Conservation (phyloP, 1,139 yeast genomes). For the Taiozyma onychis region DNA sequence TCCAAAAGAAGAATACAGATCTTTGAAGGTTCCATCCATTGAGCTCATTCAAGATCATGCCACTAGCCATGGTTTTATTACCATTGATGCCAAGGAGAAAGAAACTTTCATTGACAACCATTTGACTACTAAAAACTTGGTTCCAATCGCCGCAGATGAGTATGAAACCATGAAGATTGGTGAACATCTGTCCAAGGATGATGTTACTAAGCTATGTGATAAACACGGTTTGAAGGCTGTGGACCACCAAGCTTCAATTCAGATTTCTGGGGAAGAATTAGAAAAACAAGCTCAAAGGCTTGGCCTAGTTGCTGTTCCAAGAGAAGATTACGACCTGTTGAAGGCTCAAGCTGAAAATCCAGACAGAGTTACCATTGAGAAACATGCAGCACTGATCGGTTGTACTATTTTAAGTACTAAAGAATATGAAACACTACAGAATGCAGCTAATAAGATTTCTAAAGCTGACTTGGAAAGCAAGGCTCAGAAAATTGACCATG, state of each 20-base stretch:
- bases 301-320: not conserved
- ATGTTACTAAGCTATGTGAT: slow-evolving; percentile 11
- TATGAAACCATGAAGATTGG: slow-evolving; percentile 11
- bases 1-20: slow-evolving; percentile 23
- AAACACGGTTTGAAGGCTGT: not conserved
- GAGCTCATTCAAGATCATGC: slow-evolving; percentile 6
- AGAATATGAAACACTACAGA: slow-evolving; percentile 24
- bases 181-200: slow-evolving; percentile 18
- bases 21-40: not conserved
- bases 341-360: slow-evolving; percentile 24
- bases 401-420: slow-evolving; percentile 19
- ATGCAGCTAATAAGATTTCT: slow-evolving; percentile 16
- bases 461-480: slow-evolving; percentile 24
- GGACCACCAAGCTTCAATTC: not conserved
- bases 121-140: not conserved
- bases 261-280: not conserved
- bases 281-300: not conserved
- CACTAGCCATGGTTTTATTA: slow-evolving; percentile 1
- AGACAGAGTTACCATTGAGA: slow-evolving; percentile 13
- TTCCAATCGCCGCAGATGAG: slow-evolving; percentile 8
- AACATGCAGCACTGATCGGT: slow-evolving; percentile 24
- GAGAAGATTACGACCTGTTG: not conserved
- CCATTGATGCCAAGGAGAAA: slow-evolving; percentile 9
- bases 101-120: slow-evolving; percentile 9
- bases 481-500: slow-evolving; percentile 25